A percentile compares a stretch with the other conserved stretches of the same genome.
These are phyloP conservation scores for Fusarium nygamai DNA, from an alignment of 2,329 filamentous ascomycete genomes.

Conservation along the genomic window DNA sequence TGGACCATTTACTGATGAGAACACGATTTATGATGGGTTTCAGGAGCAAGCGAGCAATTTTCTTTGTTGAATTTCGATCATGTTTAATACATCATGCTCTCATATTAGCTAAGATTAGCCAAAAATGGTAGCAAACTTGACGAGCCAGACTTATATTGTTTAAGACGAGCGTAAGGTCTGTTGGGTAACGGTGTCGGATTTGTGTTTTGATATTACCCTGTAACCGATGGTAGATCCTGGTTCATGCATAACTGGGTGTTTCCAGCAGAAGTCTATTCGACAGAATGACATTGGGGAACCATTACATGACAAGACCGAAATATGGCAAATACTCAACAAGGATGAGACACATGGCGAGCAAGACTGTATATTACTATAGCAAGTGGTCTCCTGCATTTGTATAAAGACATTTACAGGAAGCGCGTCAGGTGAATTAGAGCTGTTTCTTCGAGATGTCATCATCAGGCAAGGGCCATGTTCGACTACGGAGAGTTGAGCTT, in stretches of 20 bases:
- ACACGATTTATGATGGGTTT: conserved; percentile 1
- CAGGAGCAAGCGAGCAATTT: neutral
- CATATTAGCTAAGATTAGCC: neutral
- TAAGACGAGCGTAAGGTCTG: neutral
- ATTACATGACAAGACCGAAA: neutral
- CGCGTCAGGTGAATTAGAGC: neutral
- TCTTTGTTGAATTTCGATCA: neutral
- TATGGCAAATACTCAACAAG: neutral
- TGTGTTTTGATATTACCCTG: neutral
- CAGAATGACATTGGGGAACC: neutral
- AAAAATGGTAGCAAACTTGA: neutral
- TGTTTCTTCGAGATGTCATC: neutral
- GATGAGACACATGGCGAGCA: too few relatives aligned
- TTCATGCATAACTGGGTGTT: neutral
- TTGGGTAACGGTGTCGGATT: too few relatives aligned
- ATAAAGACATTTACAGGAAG: neutral
- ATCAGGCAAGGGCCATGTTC: neutral
- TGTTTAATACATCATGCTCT: neutral
- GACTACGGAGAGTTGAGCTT: neutral
- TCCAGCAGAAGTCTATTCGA: neutral
- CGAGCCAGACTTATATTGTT: neutral
- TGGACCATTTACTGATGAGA: neutral
- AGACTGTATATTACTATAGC: neutral
- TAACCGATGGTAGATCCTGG: neutral
- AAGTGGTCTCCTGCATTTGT: neutral